Percentiles rank a stretch among this genome's conserved stretches.
Evolutionary conservation across 257 asterid species (phyloP).

Genomic region (Solanum gracilifrons): DNA sequence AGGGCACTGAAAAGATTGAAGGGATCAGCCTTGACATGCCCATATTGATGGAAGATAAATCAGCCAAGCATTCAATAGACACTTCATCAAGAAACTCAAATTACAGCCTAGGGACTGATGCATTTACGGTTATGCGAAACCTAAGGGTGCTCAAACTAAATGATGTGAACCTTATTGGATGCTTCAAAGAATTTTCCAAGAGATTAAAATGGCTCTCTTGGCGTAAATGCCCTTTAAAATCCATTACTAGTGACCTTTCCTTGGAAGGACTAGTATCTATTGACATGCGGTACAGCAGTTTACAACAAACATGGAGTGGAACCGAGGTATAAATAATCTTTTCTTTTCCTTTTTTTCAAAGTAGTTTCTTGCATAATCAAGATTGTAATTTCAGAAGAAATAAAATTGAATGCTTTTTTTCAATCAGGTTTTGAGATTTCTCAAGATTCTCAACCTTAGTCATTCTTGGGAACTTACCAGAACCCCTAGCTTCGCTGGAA

Average conservation of each 20-base stretch:
- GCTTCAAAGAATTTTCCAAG: conserved; percentile 3
- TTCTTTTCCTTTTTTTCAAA: background rate
- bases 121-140: conserved; percentile 6
- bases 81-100: background rate
- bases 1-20: conserved; percentile 10
- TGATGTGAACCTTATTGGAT: conserved; percentile 2
- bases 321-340: background rate
- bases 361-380: background rate
- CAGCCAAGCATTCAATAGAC: background rate
- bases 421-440: background rate
- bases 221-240: conserved; percentile 3
- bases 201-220: conserved; percentile 8
- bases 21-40: conserved; percentile 8
- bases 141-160: conserved; percentile 6
- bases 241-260: conserved; percentile 4
- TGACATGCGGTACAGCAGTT: conserved; percentile 11
- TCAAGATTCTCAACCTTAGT: conserved; percentile 9
- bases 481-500: conserved; percentile 4
- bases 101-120: background rate
- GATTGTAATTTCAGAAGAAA: background rate
- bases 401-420: background rate
- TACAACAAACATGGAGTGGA: conserved; percentile 10
- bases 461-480: conserved; percentile 2
- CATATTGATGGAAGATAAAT: background rate
- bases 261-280: background rate